Percentiles rank a stretch among this genome's conserved stretches.
These are phyloP conservation scores for Solanum sejunctum DNA, from an alignment of 257 asterid genomes.

Conservation along the genomic window DNA sequence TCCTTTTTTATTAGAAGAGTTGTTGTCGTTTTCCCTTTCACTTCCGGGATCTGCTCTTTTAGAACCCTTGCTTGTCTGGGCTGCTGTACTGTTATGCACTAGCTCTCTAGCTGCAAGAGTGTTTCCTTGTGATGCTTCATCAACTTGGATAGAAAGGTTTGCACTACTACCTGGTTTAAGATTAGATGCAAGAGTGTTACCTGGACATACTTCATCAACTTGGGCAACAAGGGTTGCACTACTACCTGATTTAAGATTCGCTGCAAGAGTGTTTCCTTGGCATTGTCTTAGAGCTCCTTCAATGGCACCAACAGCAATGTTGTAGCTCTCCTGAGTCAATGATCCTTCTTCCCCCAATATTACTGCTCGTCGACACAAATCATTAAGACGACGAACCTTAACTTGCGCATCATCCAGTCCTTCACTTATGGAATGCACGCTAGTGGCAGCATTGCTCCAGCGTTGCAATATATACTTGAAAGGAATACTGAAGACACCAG, in stretches of 20 bases:
- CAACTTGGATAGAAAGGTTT: slow-evolving; percentile 27
- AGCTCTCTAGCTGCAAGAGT: slow-evolving; percentile 19
- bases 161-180: slow-evolving; percentile 22
- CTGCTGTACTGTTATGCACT: slow-evolving; percentile 16
- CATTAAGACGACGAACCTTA: slow-evolving; percentile 75
- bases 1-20: slow-evolving; percentile 48
- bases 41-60: slow-evolving; percentile 52
- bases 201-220: slow-evolving; percentile 33
- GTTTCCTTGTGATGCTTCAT: slow-evolving; percentile 23
- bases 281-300: slow-evolving; percentile 57
- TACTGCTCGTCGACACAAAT: slow-evolving; percentile 78
- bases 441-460: slow-evolving; percentile 89
- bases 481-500: slow-evolving; percentile 77
- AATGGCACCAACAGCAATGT: slow-evolving; percentile 49
- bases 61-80: slow-evolving; percentile 28
- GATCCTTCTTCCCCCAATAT: slow-evolving; percentile 97
- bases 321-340: slow-evolving; percentile 63
- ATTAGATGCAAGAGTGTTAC: slow-evolving; percentile 22
- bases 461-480: slow-evolving; percentile 63
- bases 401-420: slow-evolving; percentile 70
- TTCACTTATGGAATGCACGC: slow-evolving; percentile 48
- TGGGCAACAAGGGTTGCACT: slow-evolving; percentile 27
- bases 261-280: slow-evolving; percentile 13
- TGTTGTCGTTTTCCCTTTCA: slow-evolving; percentile 31
- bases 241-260: slow-evolving; percentile 23